A percentile compares a stretch with the other conserved stretches of the same genome.
Evolutionary conservation across 148 eudicot species (phyloP).

Genomic region (Silene latifolia): DNA sequence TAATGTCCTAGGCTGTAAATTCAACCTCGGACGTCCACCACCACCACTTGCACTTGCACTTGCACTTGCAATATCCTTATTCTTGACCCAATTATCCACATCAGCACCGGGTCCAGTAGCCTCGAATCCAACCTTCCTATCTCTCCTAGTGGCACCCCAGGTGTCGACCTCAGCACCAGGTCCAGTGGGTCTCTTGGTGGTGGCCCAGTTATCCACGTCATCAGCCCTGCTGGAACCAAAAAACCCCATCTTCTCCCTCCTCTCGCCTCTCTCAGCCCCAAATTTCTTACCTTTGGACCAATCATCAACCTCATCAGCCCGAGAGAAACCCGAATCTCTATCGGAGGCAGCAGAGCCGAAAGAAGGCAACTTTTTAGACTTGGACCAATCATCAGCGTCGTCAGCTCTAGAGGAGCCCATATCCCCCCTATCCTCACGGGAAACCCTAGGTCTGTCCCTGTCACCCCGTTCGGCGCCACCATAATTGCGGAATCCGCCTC

Average conservation of each 20-base stretch:
- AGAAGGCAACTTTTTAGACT: conserved; percentile 1
- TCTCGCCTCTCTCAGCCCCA: conserved; percentile 50
- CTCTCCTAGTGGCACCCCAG: conserved; percentile 30
- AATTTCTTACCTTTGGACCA: conserved; percentile 75
- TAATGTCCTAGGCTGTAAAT: conserved; percentile 73
- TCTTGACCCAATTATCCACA: conserved; percentile 28
- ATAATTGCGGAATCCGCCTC: conserved; percentile 61
- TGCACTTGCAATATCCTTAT: conserved; percentile 20
- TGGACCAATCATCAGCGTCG: conserved; percentile 8
- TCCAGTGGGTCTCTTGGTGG: conserved; percentile 55
- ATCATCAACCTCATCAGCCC: conserved; percentile 87
- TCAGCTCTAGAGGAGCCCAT: conserved; percentile 15
- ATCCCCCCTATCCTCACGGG: conserved; percentile 20
- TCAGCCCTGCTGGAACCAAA: conserved; percentile 71
- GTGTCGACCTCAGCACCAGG: conserved; percentile 30
- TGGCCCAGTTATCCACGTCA: conserved; percentile 77
- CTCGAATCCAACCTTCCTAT: conserved; percentile 68
- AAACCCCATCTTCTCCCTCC: conserved; percentile 70
- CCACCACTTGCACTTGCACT: background rate
- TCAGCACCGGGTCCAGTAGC: conserved; percentile 35
- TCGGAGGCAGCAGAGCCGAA: conserved; percentile 26
- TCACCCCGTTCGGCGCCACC: conserved; percentile 25
- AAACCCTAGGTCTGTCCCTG: conserved; percentile 40
- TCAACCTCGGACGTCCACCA: conserved; percentile 54
- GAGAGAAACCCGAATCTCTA: conserved; percentile 41